Percentiles rank a stretch among this genome's conserved stretches.
Evolutionary conservation across 2,329 filamentous ascomycete species (phyloP).

Genomic region (Mycosphaerella arachidis): DNA sequence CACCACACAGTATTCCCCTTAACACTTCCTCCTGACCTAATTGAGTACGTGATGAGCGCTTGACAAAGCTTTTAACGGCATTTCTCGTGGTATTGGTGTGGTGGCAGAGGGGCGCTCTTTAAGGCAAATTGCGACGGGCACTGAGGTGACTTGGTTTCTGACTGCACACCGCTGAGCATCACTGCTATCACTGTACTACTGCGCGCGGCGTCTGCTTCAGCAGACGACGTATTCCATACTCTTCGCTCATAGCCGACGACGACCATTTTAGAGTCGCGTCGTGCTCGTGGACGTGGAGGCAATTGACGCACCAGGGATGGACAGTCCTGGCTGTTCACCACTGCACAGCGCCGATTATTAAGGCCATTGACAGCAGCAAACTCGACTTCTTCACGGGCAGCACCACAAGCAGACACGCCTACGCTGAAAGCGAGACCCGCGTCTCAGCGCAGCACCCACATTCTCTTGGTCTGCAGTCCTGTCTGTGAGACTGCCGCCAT

Average conservation of each 20-base stretch:
- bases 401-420: constrained; percentile 1
- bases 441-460: not conserved
- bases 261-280: constrained; percentile 23
- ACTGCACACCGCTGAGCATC: constrained; percentile 7
- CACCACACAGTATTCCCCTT: constrained; percentile 1
- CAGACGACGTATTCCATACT: constrained; percentile 11
- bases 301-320: constrained; percentile 8
- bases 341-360: not conserved
- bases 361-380: not conserved
- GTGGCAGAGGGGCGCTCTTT: constrained; percentile 11
- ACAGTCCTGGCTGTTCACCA: not conserved
- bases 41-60: constrained; percentile 21
- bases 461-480: not conserved
- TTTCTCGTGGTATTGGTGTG: constrained; percentile 15
- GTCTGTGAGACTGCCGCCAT: constrained; percentile 2
- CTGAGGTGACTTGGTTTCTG: constrained; percentile 6
- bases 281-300: constrained; percentile 11
- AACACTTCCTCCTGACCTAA: constrained; percentile 9
- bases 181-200: constrained; percentile 12
- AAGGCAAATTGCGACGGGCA: constrained; percentile 20
- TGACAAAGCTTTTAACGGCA: constrained; percentile 18
- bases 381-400: not conserved
- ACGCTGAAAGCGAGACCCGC: not conserved
- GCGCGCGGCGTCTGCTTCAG: constrained; percentile 8
- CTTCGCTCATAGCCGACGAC: constrained; percentile 15